Percentiles rank a stretch among this genome's conserved stretches.
Conservation (phyloP, 2,329 filamentous ascomycete genomes). For the Pseudogymnoascus sp. region DNA sequence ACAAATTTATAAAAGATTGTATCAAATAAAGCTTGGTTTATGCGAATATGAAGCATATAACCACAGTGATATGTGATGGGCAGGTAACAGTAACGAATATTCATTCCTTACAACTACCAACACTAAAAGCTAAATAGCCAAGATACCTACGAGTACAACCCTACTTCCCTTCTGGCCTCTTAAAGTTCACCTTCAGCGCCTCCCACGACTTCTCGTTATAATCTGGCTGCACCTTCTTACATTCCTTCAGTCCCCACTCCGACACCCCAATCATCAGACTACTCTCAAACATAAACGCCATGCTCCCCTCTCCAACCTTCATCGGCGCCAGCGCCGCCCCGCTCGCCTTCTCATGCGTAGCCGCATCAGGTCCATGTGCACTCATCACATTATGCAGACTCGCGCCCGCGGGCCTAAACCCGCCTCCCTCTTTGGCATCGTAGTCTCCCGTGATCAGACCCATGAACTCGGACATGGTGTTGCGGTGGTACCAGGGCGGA, state of each 20-base stretch:
- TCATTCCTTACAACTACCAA: neutral
- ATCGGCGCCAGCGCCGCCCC: constrained; percentile 44
- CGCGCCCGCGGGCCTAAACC: constrained; percentile 53
- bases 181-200: constrained; percentile 43
- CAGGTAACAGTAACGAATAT: neutral
- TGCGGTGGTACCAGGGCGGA: constrained; percentile 56
- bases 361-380: constrained; percentile 50
- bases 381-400: constrained; percentile 57
- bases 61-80: neutral
- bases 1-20: neutral
- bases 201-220: constrained; percentile 65
- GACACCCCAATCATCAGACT: constrained; percentile 63
- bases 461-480: constrained; percentile 60
- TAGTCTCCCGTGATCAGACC: constrained; percentile 54
- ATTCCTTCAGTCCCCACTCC: constrained; percentile 62
- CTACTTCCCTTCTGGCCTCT: constrained; percentile 18
- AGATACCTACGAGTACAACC: neutral
- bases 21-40: neutral
- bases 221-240: constrained; percentile 57
- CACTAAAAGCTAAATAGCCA: neutral
- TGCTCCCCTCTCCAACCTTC: constrained; percentile 50
- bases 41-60: neutral
- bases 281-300: constrained; percentile 60
- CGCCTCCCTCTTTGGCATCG: constrained; percentile 47
- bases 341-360: constrained; percentile 47